Evolutionary conservation across 2,329 filamentous ascomycete genomes (phyloP), one percentile per base, ranked within the genome.

Genomic region (Botryotinia globosa): DNA sequence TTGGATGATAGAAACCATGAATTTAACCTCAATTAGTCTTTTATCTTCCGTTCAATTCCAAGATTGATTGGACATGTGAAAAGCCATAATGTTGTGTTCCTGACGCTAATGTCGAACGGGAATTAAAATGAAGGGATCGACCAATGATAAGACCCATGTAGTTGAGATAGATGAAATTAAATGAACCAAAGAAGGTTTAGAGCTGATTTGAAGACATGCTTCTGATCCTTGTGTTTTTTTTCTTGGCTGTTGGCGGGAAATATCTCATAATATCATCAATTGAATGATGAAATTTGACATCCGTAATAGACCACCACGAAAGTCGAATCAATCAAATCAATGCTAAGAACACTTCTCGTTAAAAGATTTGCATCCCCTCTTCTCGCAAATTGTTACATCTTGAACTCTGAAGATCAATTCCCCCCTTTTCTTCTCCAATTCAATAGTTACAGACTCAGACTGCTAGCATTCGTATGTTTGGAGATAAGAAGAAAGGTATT

Each of bases 81-180:
- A 34, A 44, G 45, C 45, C 48, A 37, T 16, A 56, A 66, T 66
- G 34, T 34, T 34, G 18, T 66, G 75, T 76, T 64, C 75, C 74
- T 76, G 74, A 74, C 66, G 72, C 75, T 76, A 75, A 67, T 69
- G 63, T 66, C 8, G 18, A 73, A 74, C 54, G 44, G 70, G 72
- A 39, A 67, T 65, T 68, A 54, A 67, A 54, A 29, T 62, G 22
- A 37, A 70, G 58, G 48, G 54, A 68, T 73, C 34, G 25, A 62
- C 63, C 54, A 74, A 72, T 68, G 62, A 72, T 29, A 59, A 67
- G 51, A 67, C 9, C 42, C 48, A 32, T 68, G 51, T 16, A 14
- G 2, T n/a, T n/a, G 22, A 51, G n/a, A 45, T 51, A 29, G 16
- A 51, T 67, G 68, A 72, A 72, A 67, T 66, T 72, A 72, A 59